These are phyloP conservation scores for Drechslerella stenobrocha DNA, from an alignment of 2,329 filamentous ascomycete genomes.

Conservation along the genomic window DNA sequence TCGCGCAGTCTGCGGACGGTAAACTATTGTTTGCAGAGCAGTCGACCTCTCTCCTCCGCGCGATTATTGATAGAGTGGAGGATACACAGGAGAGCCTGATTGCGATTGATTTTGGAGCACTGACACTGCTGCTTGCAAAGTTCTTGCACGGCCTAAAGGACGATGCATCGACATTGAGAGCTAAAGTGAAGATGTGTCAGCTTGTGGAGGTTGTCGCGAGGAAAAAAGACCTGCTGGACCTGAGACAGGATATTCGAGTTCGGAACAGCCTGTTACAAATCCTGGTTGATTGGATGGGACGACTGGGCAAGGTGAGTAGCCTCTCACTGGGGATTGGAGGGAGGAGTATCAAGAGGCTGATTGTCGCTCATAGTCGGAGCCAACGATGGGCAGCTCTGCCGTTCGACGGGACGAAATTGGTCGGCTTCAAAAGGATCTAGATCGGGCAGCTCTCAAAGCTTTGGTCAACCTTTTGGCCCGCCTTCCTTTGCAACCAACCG, in stretches of 20 bases:
- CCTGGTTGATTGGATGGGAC: constrained; percentile 70
- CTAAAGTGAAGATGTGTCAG: constrained; percentile 71
- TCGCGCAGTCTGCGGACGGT: constrained; percentile 60
- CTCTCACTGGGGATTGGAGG: background rate
- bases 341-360: background rate
- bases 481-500: constrained; percentile 67
- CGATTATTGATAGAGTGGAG: constrained; percentile 67
- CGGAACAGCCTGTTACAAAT: constrained; percentile 70
- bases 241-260: constrained; percentile 70
- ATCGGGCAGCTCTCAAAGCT: constrained; percentile 67
- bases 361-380: constrained; percentile 24
- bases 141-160: constrained; percentile 66
- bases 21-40: constrained; percentile 71
- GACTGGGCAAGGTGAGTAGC: constrained; percentile 56
- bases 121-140: constrained; percentile 69
- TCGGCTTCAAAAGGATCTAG: constrained; percentile 67
- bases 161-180: constrained; percentile 62
- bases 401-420: constrained; percentile 63
- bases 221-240: constrained; percentile 69
- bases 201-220: constrained; percentile 68
- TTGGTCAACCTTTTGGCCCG: constrained; percentile 69
- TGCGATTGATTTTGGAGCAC: constrained; percentile 66
- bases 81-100: constrained; percentile 67
- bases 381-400: constrained; percentile 39
- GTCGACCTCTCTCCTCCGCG: constrained; percentile 66